A percentile compares a stretch with the other conserved stretches of the same genome.
Evolutionary conservation across 2,329 filamentous ascomycete species (phyloP).

Genomic region (Colletotrichum kahawae): DNA sequence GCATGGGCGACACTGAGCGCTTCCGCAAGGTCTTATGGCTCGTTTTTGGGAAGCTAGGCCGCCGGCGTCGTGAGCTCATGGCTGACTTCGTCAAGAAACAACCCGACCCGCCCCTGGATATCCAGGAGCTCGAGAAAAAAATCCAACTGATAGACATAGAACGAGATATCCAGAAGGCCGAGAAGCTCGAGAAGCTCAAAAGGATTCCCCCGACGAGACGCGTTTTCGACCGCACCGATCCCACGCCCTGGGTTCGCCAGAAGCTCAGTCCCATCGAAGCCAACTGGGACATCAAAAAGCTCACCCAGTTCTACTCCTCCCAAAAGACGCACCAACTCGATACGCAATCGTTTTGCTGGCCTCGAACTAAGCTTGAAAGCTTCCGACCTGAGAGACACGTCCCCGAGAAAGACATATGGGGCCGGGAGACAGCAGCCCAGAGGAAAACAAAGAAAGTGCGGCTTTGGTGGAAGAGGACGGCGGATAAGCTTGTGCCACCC

Average conservation of each 20-base stretch:
- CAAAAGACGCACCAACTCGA: constrained; percentile 41
- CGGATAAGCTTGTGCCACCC: constrained; percentile 58
- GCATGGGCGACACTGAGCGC: constrained; percentile 50
- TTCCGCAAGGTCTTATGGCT: constrained; percentile 53
- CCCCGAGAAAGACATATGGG: constrained; percentile 55
- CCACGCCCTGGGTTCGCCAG: constrained; percentile 31
- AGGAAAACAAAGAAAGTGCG: constrained; percentile 47
- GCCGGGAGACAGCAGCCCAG: constrained; percentile 44
- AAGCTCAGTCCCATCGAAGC: constrained; percentile 40
- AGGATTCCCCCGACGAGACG: neutral
- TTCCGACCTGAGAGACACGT: constrained; percentile 40
- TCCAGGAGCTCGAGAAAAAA: constrained; percentile 42
- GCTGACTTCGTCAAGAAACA: constrained; percentile 36
- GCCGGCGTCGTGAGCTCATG: constrained; percentile 54
- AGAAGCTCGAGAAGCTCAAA: constrained; percentile 1
- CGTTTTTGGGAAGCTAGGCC: constrained; percentile 59
- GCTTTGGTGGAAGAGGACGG: constrained; percentile 51
- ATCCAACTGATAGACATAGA: neutral
- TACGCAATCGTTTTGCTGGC: constrained; percentile 30
- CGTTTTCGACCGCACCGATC: neutral
- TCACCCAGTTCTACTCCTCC: constrained; percentile 44
- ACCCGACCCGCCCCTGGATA: constrained; percentile 41
- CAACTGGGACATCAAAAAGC: constrained; percentile 53
- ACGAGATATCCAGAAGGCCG: neutral
- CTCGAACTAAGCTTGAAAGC: constrained; percentile 22